phyloP scores from a whole-genome alignment of 257 asterid species.

The Lavandula angustifolia region DNA sequence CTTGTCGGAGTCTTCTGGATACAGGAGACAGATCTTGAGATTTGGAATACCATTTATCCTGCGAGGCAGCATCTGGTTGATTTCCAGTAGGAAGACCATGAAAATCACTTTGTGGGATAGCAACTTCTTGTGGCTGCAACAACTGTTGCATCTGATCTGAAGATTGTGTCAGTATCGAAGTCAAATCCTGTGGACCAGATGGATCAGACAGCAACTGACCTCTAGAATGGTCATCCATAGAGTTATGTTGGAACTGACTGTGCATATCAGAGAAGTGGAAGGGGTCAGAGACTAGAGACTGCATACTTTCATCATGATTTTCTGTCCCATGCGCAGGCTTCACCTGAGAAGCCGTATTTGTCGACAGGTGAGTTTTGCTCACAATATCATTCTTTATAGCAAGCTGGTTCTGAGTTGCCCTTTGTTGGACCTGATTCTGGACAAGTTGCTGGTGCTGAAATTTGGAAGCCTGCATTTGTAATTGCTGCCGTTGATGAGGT shows the following conservation, averaged over 20 bases:
- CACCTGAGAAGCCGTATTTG: conserved; percentile 52
- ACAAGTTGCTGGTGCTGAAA: conserved; percentile 62
- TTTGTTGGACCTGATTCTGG: conserved; percentile 69
- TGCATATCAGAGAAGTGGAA: conserved; percentile 64
- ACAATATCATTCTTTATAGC: conserved; percentile 52
- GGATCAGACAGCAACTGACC: conserved; percentile 54
- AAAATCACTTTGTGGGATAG: conserved; percentile 57
- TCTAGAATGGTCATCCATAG: conserved; percentile 57
- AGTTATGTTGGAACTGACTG: conserved; percentile 58
- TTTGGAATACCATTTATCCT: conserved; percentile 60
- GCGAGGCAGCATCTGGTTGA: conserved; percentile 51
- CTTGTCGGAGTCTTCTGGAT: conserved; percentile 46
- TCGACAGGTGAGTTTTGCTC: conserved; percentile 58
- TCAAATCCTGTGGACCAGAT: conserved; percentile 49
- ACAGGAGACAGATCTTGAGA: conserved; percentile 59
- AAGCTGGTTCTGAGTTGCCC: conserved; percentile 63
- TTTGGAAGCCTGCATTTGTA: conserved; percentile 60
- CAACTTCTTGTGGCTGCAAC: conserved; percentile 50
- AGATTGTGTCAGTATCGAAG: conserved; percentile 51
- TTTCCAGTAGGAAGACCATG: conserved; percentile 37
- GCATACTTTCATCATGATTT: conserved; percentile 49
- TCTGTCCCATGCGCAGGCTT: conserved; percentile 59
- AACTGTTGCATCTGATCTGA: conserved; percentile 66
- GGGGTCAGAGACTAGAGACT: conserved; percentile 58
- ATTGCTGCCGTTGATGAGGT: conserved; percentile 54